Conservation (phyloP, 768 basidiomycete species). For the Sporobolomyces pararoseus region DNA sequence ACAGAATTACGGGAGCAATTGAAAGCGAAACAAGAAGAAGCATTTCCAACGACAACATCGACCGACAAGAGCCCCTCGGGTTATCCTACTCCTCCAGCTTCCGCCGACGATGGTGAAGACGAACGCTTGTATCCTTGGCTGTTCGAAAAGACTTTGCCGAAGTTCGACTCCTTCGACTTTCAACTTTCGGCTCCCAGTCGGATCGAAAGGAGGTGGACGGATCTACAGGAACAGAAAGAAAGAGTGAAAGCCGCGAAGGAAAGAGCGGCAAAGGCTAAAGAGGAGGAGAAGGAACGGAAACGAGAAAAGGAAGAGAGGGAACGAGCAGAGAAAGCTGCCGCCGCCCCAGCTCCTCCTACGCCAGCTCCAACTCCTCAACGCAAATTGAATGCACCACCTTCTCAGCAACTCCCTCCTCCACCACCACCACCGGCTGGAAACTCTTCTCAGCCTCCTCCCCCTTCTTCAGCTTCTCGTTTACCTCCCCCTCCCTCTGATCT, state of each 20-base stretch:
- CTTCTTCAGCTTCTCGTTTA: neutral
- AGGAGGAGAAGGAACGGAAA: slow-evolving; percentile 33
- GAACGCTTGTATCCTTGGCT: neutral
- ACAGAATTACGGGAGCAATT: slow-evolving; percentile 8
- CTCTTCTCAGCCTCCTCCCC: neutral
- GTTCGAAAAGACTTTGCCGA: neutral
- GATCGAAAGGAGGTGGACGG: slow-evolving; percentile 27
- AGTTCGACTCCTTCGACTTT: slow-evolving; percentile 34
- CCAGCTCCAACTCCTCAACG: slow-evolving; percentile 17
- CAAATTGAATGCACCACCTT: slow-evolving; percentile 17
- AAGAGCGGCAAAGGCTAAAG: slow-evolving; percentile 31
- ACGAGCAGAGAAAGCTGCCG: slow-evolving; percentile 39
- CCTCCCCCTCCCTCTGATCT: slow-evolving; percentile 1
- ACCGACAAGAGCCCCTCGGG: slow-evolving; percentile 8
- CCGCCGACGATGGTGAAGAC: slow-evolving; percentile 22
- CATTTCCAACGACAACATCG: neutral
- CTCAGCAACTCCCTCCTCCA: neutral
- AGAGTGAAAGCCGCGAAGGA: slow-evolving; percentile 37
- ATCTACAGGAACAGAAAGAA: slow-evolving; percentile 36
- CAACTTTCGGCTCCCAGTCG: neutral
- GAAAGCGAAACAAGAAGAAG: no score
- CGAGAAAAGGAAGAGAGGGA: slow-evolving; percentile 39
- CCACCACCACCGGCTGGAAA: neutral
- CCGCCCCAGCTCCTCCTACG: slow-evolving; percentile 9
- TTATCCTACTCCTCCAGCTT: slow-evolving; percentile 26